Conservation (phyloP, 208 protist genomes). For the Kentomonas sorsogonicus region DNA sequence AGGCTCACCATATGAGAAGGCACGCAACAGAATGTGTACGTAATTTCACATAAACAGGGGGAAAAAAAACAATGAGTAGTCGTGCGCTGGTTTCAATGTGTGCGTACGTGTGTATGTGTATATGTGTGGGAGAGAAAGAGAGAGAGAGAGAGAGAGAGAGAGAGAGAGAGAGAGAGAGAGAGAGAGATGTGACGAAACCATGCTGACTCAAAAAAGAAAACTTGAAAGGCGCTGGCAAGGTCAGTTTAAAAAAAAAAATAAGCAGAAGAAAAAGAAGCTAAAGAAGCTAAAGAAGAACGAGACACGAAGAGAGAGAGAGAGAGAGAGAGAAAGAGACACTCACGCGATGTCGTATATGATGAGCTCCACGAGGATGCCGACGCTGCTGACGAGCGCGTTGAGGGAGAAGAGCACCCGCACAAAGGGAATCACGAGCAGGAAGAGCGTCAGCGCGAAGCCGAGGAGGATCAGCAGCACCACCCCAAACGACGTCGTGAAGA, state of each 20-base stretch:
- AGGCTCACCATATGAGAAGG: no score
- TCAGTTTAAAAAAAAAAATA: not conserved
- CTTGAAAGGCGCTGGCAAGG: conserved; percentile 1
- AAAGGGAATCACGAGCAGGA: conserved; percentile 75
- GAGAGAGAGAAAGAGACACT: not conserved
- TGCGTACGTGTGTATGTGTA: not conserved
- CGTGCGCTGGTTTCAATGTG: not conserved
- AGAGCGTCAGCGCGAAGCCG: conserved; percentile 57
- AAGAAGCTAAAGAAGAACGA: not conserved
- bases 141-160: not conserved
- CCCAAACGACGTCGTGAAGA: conserved; percentile 81
- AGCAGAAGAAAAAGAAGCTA: conserved; percentile 1
- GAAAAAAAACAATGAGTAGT: conserved; percentile 1
- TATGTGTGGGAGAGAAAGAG: not conserved
- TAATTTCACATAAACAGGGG: not conserved
- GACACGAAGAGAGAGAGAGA: not conserved
- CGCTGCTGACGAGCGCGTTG: conserved; percentile 73
- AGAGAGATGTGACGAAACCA: not conserved
- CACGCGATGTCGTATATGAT: conserved; percentile 76
- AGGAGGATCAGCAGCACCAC: conserved; percentile 61
- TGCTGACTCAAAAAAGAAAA: not conserved
- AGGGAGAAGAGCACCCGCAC: conserved; percentile 74
- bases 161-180: conserved; percentile 1
- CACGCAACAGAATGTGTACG: no score
- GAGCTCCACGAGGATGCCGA: conserved; percentile 77